Percentiles rank a stretch among this genome's conserved stretches.
Evolutionary conservation across 257 asterid species (phyloP).

Genomic region (Przewalskia tangutica): DNA sequence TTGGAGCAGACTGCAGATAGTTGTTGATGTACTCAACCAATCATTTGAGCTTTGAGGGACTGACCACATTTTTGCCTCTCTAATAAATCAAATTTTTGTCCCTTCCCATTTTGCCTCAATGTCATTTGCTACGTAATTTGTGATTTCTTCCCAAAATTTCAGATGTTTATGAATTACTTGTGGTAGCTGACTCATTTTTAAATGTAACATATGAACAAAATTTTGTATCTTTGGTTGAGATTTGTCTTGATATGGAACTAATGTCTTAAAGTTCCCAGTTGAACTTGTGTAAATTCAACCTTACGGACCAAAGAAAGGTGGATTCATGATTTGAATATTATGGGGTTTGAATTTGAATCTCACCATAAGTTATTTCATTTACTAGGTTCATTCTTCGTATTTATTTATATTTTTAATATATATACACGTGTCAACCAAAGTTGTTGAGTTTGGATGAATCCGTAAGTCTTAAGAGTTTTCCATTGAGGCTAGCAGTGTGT

Average conservation of each 20-base stretch:
- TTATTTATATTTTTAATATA: no score
- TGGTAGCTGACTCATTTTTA: conserved; percentile 1
- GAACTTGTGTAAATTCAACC: no score
- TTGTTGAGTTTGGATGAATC: no score
- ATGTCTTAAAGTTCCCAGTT: no score
- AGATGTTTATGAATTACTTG: not conserved
- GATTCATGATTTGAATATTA: no score
- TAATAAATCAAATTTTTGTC: not conserved
- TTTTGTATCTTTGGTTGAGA: conserved; percentile 7
- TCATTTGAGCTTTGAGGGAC: not conserved
- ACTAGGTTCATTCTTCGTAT: no score
- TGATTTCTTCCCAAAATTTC: not conserved
- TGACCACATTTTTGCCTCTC: not conserved
- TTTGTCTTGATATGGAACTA: not conserved
- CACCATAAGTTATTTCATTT: no score
- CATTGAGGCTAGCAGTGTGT: no score
- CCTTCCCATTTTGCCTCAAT: not conserved
- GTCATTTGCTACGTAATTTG: not conserved
- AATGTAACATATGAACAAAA: not conserved
- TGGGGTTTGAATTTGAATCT: no score
- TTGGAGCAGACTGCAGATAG: conserved; percentile 84
- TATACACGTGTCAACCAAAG: no score
- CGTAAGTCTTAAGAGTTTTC: no score
- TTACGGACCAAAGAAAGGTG: no score
- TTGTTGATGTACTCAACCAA: not conserved